Base-by-base conservation (phyloP, 768 basidiomycete species). In the Mycena sanguinolenta region DNA sequence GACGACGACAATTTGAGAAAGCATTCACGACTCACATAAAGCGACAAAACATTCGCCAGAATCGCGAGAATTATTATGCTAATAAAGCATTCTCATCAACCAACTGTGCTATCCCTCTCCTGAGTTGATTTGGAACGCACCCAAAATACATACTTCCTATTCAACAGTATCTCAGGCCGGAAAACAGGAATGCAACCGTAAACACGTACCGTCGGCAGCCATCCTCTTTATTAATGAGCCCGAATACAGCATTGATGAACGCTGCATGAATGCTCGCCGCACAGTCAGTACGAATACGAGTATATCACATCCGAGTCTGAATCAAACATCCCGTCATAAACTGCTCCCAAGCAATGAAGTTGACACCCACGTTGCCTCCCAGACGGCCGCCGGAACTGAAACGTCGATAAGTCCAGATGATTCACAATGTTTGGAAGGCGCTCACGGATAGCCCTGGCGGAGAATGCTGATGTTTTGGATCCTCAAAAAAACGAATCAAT, bases 61-160 rank as follows among this genome's bases (percentile, higher is more conserved):
- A 17, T 55, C 4, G 53, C 53, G 19, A 55, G 32, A 21, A 32
- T 30, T 19, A 55, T 55, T 4, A 55, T n/a, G 12, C 53, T 55
- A 55, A 21, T 55, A 55, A 21, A n/a, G 10, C 30, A 34, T 55
- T 16, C 4, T 34, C 17, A 16, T 55, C 30, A 34, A 6, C 16
- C 30, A n/a, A 21, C 10, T 10, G 27, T 55, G 6, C 53, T 5
- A 9, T 14, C 30, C 30, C n/a, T n/a, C n/a, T n/a, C n/a, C n/a
- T n/a, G n/a, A n/a, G n/a, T 27, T 32, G 4, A 13, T 23, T 23
- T 53, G 16, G 8, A 34, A 21, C 53, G 9, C 53, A 55, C 53
- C 53, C 53, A 5, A 55, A 55, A 34, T 55, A 55, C 53, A 55
- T 34, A 27, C 53, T 55, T 32, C 53, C 53, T 55, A 27, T 23